Evolutionary conservation across 2,329 filamentous ascomycete genomes (phyloP).

Genomic region (Colletotrichum lindemuthianum): DNA sequence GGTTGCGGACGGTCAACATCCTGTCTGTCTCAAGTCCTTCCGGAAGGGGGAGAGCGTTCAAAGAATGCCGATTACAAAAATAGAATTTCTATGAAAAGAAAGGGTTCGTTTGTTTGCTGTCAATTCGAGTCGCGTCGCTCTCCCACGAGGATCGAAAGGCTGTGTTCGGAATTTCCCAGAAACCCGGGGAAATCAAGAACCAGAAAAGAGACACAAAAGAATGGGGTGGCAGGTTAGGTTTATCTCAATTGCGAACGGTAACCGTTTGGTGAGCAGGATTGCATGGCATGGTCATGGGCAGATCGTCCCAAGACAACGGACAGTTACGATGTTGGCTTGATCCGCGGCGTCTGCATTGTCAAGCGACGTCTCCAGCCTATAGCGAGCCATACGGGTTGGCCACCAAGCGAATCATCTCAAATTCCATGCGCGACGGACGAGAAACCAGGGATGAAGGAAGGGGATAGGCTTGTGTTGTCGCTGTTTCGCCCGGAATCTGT

Average conservation of each 20-base stretch:
- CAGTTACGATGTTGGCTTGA: neutral
- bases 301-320: conserved; percentile 14
- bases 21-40: conserved; percentile 1
- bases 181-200: conserved; percentile 24
- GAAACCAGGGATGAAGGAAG: conserved; percentile 19
- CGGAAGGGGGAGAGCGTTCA: too few relatives aligned
- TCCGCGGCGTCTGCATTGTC: neutral
- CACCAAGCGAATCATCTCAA: conserved; percentile 29
- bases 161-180: conserved; percentile 32
- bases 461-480: conserved; percentile 30
- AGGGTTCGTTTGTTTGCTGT: conserved; percentile 8
- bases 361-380: conserved; percentile 11
- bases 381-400: conserved; percentile 18
- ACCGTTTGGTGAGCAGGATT: neutral
- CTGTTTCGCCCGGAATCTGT: conserved; percentile 33
- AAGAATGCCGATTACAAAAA: neutral
- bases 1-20: conserved; percentile 36
- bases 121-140: conserved; percentile 31
- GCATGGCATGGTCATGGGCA: conserved; percentile 17
- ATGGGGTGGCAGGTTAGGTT: conserved; percentile 30
- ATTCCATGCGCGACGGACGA: neutral
- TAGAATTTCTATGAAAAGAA: conserved; percentile 2
- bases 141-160: conserved; percentile 22
- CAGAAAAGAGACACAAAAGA: neutral
- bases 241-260: conserved; percentile 19